Base-by-base conservation (phyloP, 441 rosid genomes). In the Brassica balearica region DNA sequence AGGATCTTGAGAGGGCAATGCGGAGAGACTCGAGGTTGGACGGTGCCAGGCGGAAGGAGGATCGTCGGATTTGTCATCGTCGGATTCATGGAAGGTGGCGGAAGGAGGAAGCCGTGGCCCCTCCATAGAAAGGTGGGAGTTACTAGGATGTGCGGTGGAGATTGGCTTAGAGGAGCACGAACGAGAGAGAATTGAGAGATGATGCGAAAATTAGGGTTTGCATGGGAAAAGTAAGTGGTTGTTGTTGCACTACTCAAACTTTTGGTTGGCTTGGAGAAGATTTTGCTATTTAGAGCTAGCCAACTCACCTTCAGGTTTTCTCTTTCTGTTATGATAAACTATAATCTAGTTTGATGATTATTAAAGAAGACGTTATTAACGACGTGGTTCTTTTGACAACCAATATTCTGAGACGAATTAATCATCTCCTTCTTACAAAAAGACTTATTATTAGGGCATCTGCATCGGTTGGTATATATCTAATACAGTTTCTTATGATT, bases 81-180 rank as follows among this genome's bases (percentile, higher is more conserved):
- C 68, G 12, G 76, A 19, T 11, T 63, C 77, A 5, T 69, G 71
- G 79, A 66, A 7, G 72, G 82, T n/a, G 73, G 73, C 63, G 41
- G 77, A 71, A 23, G 80, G 83, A 76, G 80, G 83, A 75, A 38
- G 80, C 77, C 74, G 80, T 72, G 77, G 66, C 80, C 77, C 83
- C 83, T 76, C 83, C 83, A 80, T 80, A 75, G 27, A 71, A 71
- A 34, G 77, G 82, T 74, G 69, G 72, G 72, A 64, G 56, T 68
- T 73, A 74, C 9, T 19, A 60, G 36, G 41, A 68, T 53, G 79
- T 69, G 76, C 43, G 75, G 79, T 80, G 72, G 75, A 68, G 71
- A 65, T 69, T 65, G 41, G 73, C 41, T 62, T 70, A 71, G 76
- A 65, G 68, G 29, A 36, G 36, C 69, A 59, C 51, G 68, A 59